A percentile compares a stretch with the other conserved stretches of the same genome.
These are phyloP conservation scores for Beauveria medogensis DNA, from an alignment of 2,329 filamentous ascomycete genomes.

Conservation along the genomic window DNA sequence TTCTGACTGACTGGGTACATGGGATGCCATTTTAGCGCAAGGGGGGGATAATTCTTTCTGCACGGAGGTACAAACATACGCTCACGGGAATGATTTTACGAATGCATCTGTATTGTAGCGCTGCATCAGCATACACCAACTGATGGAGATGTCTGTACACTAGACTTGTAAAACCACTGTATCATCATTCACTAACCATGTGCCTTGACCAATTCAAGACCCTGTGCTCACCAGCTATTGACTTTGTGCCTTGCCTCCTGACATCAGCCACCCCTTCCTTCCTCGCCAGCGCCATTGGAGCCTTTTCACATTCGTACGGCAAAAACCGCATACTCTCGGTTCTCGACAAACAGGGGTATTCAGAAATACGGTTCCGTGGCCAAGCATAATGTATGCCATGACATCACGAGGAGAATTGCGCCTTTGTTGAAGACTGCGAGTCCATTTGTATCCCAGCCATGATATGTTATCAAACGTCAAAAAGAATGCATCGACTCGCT, in stretches of 20 bases:
- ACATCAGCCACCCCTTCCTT: slow-evolving; percentile 41
- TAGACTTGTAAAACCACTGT: neutral
- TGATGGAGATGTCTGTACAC: neutral
- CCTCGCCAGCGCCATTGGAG: slow-evolving; percentile 50
- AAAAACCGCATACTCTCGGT: slow-evolving; percentile 40
- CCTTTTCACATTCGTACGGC: slow-evolving; percentile 52
- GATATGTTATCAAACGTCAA: slow-evolving; percentile 53
- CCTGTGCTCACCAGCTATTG: slow-evolving; percentile 19
- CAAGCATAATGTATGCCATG: slow-evolving; percentile 46
- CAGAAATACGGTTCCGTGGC: neutral
- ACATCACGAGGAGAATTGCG: slow-evolving; percentile 50
- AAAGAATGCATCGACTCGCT: slow-evolving; percentile 47
- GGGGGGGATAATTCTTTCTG: no score
- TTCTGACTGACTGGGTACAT: no score
- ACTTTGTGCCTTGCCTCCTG: slow-evolving; percentile 16
- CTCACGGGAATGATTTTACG: no score
- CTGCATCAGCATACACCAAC: neutral
- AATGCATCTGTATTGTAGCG: no score
- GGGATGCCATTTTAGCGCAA: no score
- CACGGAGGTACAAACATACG: no score
- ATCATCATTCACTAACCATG: neutral
- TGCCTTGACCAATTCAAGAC: slow-evolving; percentile 16
- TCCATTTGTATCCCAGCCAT: slow-evolving; percentile 53
- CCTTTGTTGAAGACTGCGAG: slow-evolving; percentile 48
- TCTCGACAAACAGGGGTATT: neutral